Conservation (phyloP, 306 rosid species). For the Prunus fruticosa region DNA sequence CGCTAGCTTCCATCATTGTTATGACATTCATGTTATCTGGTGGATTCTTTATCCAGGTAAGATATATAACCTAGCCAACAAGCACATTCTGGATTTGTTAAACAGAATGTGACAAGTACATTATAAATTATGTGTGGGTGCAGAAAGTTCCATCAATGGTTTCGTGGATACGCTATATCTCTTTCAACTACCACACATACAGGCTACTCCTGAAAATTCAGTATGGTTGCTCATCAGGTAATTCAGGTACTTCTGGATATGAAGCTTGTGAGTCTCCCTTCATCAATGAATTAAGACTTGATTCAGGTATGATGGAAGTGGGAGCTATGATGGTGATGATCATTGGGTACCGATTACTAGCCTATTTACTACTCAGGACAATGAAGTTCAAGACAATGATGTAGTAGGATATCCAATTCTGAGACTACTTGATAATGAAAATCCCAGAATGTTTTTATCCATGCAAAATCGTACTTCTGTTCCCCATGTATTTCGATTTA, state of each 20-base stretch:
- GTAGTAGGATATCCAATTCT: background rate
- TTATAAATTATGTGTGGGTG: background rate
- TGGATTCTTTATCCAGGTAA: conserved; percentile 87
- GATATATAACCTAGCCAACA: background rate
- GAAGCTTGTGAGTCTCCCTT: background rate
- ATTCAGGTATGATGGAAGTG: conserved; percentile 11
- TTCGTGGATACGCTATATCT: conserved; percentile 83
- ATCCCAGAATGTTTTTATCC: background rate
- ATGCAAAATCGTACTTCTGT: background rate
- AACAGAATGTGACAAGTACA: background rate
- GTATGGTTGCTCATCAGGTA: conserved; percentile 29
- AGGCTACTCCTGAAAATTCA: conserved; percentile 83
- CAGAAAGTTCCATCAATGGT: conserved; percentile 81
- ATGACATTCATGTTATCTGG: conserved; percentile 99
- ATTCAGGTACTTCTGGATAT: background rate
- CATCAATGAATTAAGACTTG: conserved; percentile 10
- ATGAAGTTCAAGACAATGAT: conserved; percentile 14
- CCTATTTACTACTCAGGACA: conserved; percentile 4
- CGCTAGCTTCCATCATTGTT: conserved; percentile 86
- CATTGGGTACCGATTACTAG: conserved; percentile 1
- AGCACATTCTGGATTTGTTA: background rate
- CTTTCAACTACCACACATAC: conserved; percentile 97
- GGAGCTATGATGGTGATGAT: conserved; percentile 20
- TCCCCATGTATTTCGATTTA: no score
- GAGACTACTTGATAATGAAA: background rate